Conservation (phyloP, 495 filamentous ascomycete species). For the Beverwykella pulmonaria region DNA sequence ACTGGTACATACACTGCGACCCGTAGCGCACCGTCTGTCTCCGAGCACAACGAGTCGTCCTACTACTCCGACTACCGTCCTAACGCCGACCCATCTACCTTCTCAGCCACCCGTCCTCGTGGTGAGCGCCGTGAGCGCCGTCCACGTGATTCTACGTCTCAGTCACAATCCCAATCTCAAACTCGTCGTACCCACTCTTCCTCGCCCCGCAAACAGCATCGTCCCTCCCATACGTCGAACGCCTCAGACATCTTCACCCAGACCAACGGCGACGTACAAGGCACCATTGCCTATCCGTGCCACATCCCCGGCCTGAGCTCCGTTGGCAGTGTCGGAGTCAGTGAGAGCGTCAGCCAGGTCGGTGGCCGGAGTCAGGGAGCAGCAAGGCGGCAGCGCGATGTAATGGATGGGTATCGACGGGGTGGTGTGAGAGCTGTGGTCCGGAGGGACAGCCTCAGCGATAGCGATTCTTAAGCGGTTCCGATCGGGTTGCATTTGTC, state of each 20-base stretch:
- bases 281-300: constrained; percentile 81
- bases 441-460: constrained; percentile 57
- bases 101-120: constrained; percentile 7
- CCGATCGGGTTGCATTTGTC: background rate
- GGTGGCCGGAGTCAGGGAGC: constrained; percentile 30
- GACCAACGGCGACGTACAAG: constrained; percentile 60
- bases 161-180: constrained; percentile 8
- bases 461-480: constrained; percentile 49
- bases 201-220: constrained; percentile 37
- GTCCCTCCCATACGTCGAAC: constrained; percentile 21
- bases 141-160: constrained; percentile 14
- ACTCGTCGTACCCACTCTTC: background rate
- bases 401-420: constrained; percentile 52
- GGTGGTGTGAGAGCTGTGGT: constrained; percentile 49
- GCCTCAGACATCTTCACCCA: constrained; percentile 42
- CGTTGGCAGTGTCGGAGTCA: constrained; percentile 49
- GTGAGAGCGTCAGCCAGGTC: constrained; percentile 44
- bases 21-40: constrained; percentile 32
- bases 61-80: constrained; percentile 44
- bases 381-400: constrained; percentile 32
- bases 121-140: constrained; percentile 26
- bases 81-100: constrained; percentile 24
- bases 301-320: constrained; percentile 72
- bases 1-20: constrained; percentile 29
- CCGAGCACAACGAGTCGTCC: constrained; percentile 34